These are phyloP conservation scores for Lepidium aucheri DNA, from an alignment of 345 rosid species.

Conservation along the genomic window DNA sequence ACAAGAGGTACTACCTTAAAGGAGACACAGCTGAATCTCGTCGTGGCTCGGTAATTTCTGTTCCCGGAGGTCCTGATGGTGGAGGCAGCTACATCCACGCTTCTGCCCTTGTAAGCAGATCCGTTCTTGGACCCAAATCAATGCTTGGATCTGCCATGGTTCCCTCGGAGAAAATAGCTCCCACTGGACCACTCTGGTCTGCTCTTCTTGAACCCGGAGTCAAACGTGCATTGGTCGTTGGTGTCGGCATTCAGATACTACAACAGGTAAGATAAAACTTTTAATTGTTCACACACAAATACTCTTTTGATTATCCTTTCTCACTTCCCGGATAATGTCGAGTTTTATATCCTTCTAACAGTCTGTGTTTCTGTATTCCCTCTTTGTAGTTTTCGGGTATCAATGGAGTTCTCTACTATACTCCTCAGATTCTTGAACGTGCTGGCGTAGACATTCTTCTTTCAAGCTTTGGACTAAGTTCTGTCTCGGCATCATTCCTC, in stretches of 20 bases:
- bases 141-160: constrained; percentile 68
- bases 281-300: background rate
- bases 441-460: constrained; percentile 93
- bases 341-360: background rate
- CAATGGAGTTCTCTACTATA: constrained; percentile 92
- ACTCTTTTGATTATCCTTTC: background rate
- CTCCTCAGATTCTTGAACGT: constrained; percentile 92
- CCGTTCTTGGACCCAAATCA: constrained; percentile 66
- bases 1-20: constrained; percentile 77
- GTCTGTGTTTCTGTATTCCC: background rate
- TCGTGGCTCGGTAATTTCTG: constrained; percentile 71
- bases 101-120: constrained; percentile 79
- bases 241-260: constrained; percentile 85
- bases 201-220: constrained; percentile 90
- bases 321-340: background rate
- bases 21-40: constrained; percentile 69
- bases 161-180: constrained; percentile 48
- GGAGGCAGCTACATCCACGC: constrained; percentile 78
- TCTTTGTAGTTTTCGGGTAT: constrained; percentile 83
- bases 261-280: constrained; percentile 57
- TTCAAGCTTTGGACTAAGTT: constrained; percentile 55
- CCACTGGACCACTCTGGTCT: constrained; percentile 59
- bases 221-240: constrained; percentile 75
- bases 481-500: constrained; percentile 84
- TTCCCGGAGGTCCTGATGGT: constrained; percentile 53